phyloP scores from a whole-genome alignment of 2,329 filamentous ascomycete species.

The Moelleriella libera region DNA sequence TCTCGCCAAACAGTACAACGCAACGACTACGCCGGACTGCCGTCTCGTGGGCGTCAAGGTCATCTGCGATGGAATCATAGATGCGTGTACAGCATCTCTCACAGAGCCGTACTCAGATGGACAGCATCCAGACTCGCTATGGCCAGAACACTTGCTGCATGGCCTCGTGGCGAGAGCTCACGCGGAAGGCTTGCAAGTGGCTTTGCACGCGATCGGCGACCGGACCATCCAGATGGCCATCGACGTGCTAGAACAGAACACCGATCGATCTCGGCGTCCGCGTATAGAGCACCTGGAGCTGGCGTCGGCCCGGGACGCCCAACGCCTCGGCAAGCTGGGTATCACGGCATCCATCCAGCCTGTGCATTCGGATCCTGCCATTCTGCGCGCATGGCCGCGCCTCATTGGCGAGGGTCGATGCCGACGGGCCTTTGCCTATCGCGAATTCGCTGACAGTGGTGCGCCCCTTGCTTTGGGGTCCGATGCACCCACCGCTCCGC shows the following conservation, averaged over 20 bases:
- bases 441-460: constrained; percentile 41
- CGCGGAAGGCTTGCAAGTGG: constrained; percentile 40
- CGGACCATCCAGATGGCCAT: constrained; percentile 41
- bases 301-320: constrained; percentile 37
- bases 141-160: constrained; percentile 35
- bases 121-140: constrained; percentile 34
- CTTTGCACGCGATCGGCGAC: constrained; percentile 53
- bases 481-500: constrained; percentile 45
- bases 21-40: constrained; percentile 19
- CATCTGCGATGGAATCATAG: constrained; percentile 51
- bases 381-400: constrained; percentile 44
- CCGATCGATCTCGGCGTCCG: constrained; percentile 33
- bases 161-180: constrained; percentile 40
- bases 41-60: constrained; percentile 49
- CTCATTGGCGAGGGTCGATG: constrained; percentile 40
- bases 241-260: constrained; percentile 33
- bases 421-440: constrained; percentile 47
- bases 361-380: constrained; percentile 45
- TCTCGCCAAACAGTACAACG: constrained; percentile 20
- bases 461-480: constrained; percentile 42
- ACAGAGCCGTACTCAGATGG: constrained; percentile 42
- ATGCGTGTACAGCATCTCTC: constrained; percentile 49
- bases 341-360: constrained; percentile 47
- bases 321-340: constrained; percentile 38
- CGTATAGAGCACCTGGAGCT: constrained; percentile 54